Conservation (phyloP, 164 flowering plant species). For the Vitis amurensis region DNA sequence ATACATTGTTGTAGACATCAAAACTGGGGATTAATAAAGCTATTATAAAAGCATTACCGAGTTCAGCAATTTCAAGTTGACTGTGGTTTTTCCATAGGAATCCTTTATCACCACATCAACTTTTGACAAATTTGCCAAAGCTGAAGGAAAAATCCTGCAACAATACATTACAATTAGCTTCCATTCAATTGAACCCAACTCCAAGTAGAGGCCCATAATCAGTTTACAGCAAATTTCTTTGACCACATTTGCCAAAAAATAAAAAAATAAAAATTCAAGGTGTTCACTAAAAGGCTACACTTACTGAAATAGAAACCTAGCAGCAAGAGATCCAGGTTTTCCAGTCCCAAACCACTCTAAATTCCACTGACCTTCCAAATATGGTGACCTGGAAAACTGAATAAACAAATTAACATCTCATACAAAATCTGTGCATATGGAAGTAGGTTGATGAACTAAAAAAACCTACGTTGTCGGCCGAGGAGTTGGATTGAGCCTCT, state of each 20-base stretch:
- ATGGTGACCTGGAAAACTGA: slow-evolving; percentile 76
- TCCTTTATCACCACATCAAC: slow-evolving; percentile 71
- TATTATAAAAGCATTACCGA: slow-evolving; percentile 43
- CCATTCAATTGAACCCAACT: not conserved
- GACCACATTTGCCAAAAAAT: no score
- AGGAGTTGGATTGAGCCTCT: slow-evolving; percentile 88
- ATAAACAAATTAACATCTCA: slow-evolving; percentile 23
- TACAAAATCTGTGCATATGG: not conserved
- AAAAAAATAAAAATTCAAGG: no score
- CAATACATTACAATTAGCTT: slow-evolving; percentile 12
- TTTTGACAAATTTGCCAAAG: slow-evolving; percentile 59
- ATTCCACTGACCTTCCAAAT: slow-evolving; percentile 85
- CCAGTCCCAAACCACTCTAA: slow-evolving; percentile 87
- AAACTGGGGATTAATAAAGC: not conserved
- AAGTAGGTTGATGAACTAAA: slow-evolving; percentile 2
- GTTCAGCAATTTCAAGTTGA: slow-evolving; percentile 57
- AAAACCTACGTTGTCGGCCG: slow-evolving; percentile 83
- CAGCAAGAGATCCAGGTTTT: slow-evolving; percentile 68
- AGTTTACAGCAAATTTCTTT: not conserved
- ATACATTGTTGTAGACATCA: not conserved
- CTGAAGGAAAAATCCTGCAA: slow-evolving; percentile 73
- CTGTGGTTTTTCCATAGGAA: slow-evolving; percentile 56
- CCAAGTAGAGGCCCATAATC: not conserved
- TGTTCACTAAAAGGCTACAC: slow-evolving; percentile 18
- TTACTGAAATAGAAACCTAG: slow-evolving; percentile 65